These are phyloP conservation scores for Sclerotiophoma versabilis DNA, from an alignment of 2,329 filamentous ascomycete genomes.

Conservation along the genomic window DNA sequence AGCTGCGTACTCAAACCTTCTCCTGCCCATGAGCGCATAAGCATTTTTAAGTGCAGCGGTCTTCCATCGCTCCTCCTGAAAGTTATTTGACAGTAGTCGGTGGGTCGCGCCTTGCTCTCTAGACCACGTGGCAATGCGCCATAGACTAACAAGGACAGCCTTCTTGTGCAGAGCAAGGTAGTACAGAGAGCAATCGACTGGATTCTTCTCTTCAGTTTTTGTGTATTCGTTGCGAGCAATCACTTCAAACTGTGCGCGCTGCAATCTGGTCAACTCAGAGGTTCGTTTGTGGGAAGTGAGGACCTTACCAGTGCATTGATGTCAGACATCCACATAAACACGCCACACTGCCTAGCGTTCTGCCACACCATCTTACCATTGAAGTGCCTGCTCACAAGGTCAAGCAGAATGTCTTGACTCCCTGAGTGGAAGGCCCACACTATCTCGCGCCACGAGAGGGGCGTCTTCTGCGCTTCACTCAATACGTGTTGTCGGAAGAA, in stretches of 20 bases:
- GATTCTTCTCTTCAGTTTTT: conserved; percentile 84
- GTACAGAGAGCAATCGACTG: conserved; percentile 87
- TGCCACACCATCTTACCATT: conserved; percentile 84
- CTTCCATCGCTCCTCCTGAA: conserved; percentile 83
- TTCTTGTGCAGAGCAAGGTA: conserved; percentile 94
- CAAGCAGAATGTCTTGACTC: conserved; percentile 87
- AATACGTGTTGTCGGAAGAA: conserved; percentile 85
- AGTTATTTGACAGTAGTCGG: conserved; percentile 86
- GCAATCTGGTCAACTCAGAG: conserved; percentile 1
- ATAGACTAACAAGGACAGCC: conserved; percentile 84
- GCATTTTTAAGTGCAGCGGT: conserved; percentile 94
- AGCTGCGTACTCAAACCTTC: conserved; percentile 91
- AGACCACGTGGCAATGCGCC: conserved; percentile 93
- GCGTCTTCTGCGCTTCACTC: conserved; percentile 67
- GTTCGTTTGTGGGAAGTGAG: neutral
- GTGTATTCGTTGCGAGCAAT: conserved; percentile 94
- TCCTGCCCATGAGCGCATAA: conserved; percentile 89
- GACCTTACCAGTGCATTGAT: conserved; percentile 72
- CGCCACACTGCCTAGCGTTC: conserved; percentile 81
- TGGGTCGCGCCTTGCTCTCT: conserved; percentile 83
- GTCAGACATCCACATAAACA: conserved; percentile 96
- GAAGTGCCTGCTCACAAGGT: conserved; percentile 81
- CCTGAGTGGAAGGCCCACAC: conserved; percentile 84
- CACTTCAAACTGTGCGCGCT: conserved; percentile 83
- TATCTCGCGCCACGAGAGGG: conserved; percentile 76